Evolutionary conservation across 352 stramenopile species (phyloP), one percentile per base, ranked within the genome.

Genomic region (Phytophthora syringae): DNA sequence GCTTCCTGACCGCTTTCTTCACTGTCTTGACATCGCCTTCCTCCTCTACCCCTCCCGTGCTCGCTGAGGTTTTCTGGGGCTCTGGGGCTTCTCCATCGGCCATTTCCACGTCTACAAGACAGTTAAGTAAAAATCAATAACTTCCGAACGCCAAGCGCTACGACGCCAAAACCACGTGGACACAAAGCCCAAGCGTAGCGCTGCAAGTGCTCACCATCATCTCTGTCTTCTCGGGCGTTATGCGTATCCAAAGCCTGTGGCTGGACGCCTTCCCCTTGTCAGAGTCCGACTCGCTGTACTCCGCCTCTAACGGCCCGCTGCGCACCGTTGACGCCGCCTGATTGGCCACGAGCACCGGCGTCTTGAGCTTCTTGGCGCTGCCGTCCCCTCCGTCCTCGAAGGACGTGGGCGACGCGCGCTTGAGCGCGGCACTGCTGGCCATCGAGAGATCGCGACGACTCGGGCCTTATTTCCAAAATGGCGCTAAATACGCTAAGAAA

Each of bases 1-100:
- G 70, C 60, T 82, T 79, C 39, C 50, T 73, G 3, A 27, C 49
- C 44, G 57, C 25, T 20, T 75, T 77, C 52, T 69, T 70, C 12
- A 43, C 12, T 1, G 39, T 7, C 22, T 64, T 61, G 21, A 20
- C 13, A 36, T 27, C 34, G 37, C 10, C 34, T 24, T 50, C 55
- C 2, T 15, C 55, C 21, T 30, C 54, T 10, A 2, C 9, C 15
- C 44, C 5, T 28, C 5, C 21, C 5, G 24, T 34, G 12, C 2
- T 47, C 12, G 32, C 27, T 6, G 12, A 24, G 4, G 16, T 30
- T 25, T 64, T n/a, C 13, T 52, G 39, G 37, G 12, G 16, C 18
- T 54, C 43, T 5, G 28, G 51, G 2, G 22, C 32, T 11, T 65
- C 63, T 0, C 7, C n/a, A 65, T 52, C 50, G 28, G n/a, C 40